Base-by-base conservation (phyloP, 2,329 filamentous ascomycete genomes). In the Drechslerella coelobrocha region DNA sequence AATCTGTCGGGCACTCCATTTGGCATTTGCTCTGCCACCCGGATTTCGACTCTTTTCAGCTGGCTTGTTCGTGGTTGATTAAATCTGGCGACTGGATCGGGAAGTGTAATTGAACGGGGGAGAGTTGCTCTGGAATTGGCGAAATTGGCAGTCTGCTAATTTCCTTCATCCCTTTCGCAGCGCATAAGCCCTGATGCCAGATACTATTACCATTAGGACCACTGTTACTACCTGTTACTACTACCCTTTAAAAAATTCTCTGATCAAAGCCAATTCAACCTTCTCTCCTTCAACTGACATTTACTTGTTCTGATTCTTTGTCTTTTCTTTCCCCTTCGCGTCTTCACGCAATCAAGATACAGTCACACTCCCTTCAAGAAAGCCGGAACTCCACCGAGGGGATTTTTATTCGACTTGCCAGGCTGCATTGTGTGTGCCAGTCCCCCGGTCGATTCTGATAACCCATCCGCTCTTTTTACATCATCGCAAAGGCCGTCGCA, bases 31-130 rank as follows among this genome's bases (percentile, higher is more conserved):
- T 69, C 65, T 61, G 65, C 65, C 65, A 62, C 65, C 57, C 47
- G 41, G 59, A n/a, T n/a, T n/a, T n/a, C n/a, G n/a, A n/a, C n/a
- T n/a, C n/a, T n/a, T n/a, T n/a, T n/a, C n/a, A n/a, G n/a, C n/a
- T n/a, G n/a, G n/a, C n/a, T 52, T 69, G 62, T 69, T 50, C 10
- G 45, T 41, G 27, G 41, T 21, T 7, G 21, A 34, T 45, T 10
- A 21, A 69, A 57, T 69, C 59, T 57, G 27, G 21, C 24, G 29
- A 34, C 65, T 54, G 34, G 41, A 62, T 69, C 62, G 52, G 65
- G 65, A 69, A 69, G 65, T 69, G 57, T 69, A 62, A 69, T 69
- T 62, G 65, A 68, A 39, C 29, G 29, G 7, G 29, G 29, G 29
- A 34, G 12, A 7, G 29, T 6, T 12, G 29, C 6, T 6, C 7